These are phyloP conservation scores for Fusarium sp. DNA, from an alignment of 2,329 filamentous ascomycete species.

Conservation along the genomic window DNA sequence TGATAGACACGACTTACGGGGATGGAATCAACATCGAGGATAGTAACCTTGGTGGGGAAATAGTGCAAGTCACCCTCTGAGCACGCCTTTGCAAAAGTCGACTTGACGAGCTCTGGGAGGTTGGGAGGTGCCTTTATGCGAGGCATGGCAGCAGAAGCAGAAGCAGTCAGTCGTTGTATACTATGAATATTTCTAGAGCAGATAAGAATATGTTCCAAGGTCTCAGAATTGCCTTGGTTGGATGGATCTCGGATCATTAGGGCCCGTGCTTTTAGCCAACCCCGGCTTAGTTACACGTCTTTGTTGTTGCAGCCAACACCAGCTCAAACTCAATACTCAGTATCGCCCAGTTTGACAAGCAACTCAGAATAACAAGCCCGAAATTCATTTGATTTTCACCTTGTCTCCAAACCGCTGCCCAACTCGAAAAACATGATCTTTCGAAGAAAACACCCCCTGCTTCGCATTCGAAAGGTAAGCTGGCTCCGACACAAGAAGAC, in stretches of 20 bases:
- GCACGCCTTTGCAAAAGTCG: slow-evolving; percentile 59
- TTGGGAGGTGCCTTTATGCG: slow-evolving; percentile 54
- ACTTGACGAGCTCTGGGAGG: slow-evolving; percentile 61
- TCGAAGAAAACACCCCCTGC: background rate
- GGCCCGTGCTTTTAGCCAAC: slow-evolving; percentile 8
- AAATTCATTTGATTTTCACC: background rate
- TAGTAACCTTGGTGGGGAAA: slow-evolving; percentile 62
- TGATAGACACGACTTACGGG: slow-evolving; percentile 49
- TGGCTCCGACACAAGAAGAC: background rate
- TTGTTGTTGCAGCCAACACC: background rate
- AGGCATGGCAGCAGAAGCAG: slow-evolving; percentile 48
- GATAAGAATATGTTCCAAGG: background rate
- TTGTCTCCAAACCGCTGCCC: accelerated
- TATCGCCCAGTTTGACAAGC: background rate
- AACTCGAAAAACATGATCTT: background rate
- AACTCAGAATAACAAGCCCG: background rate
- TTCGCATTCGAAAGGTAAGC: background rate
- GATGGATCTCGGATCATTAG: slow-evolving; percentile 7
- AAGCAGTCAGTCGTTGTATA: background rate
- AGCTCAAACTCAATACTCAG: no score
- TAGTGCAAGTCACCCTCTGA: slow-evolving; percentile 60
- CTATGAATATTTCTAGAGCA: background rate
- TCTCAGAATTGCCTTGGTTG: slow-evolving; percentile 2
- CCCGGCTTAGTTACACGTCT: background rate
- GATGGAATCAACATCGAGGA: slow-evolving; percentile 55